These are phyloP conservation scores for Cystobasidiaceae sp. DNA, from an alignment of 1,284 basidiomycete species.

Conservation along the genomic window DNA sequence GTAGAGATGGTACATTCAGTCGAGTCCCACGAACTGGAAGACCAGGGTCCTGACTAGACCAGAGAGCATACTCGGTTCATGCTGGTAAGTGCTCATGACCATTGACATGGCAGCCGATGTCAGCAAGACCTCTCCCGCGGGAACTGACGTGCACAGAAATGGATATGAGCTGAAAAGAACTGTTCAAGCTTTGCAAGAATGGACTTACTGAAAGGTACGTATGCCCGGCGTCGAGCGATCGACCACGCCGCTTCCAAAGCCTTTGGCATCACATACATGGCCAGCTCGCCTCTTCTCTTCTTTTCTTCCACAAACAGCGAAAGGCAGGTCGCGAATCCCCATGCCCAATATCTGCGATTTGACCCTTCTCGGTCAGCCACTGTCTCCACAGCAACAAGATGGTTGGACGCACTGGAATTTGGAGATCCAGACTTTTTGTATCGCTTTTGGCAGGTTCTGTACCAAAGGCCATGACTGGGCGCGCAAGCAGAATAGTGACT, in stretches of 20 bases:
- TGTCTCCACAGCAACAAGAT: background rate
- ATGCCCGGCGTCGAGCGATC: conserved; percentile 50
- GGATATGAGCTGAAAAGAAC: background rate
- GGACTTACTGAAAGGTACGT: conserved; percentile 28
- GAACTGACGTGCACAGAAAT: background rate
- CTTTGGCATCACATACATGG: conserved; percentile 94
- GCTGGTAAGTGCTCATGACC: conserved; percentile 79
- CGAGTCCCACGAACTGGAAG: conserved; percentile 80
- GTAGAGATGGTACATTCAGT: background rate
- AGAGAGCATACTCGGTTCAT: conserved; percentile 81
- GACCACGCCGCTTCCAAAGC: conserved; percentile 82
- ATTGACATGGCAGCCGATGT: conserved; percentile 64
- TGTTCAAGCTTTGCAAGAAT: conserved; percentile 47
- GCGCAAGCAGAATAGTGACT: conserved; percentile 75
- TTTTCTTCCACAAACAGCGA: conserved; percentile 83
- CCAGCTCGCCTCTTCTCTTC: conserved; percentile 70
- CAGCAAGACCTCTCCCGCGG: conserved; percentile 52
- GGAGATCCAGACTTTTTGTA: conserved; percentile 16
- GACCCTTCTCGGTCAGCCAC: background rate
- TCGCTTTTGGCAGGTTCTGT: conserved; percentile 17
- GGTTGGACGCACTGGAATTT: conserved; percentile 13
- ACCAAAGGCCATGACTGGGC: conserved; percentile 48
- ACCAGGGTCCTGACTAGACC: conserved; percentile 78
- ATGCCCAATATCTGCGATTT: conserved; percentile 22
- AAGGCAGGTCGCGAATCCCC: conserved; percentile 70